Evolutionary conservation across 257 asterid species (phyloP), one percentile per base, ranked within the genome.

Genomic region (Mitragyna speciosa): DNA sequence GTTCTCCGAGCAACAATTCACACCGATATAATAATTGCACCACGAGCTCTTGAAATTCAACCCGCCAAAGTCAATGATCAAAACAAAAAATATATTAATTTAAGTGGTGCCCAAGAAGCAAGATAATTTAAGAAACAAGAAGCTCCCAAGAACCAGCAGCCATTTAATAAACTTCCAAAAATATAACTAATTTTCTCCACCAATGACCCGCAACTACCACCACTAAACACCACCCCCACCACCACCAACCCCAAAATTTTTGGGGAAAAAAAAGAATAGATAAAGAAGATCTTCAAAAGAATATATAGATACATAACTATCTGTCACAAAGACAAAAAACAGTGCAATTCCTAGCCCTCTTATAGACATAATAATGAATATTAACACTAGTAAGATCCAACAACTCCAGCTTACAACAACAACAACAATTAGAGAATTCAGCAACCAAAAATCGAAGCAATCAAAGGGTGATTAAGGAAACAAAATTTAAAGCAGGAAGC

Each of bases 381-480:
- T n/a, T n/a, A 24, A 20, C 1, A n/a, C 11, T n/a, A 69, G 51
- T 33, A 61, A 78, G 82, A 70, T 78, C 24, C 14, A 78, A 58
- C 72, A 6, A 70, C 69, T 31, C 68, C 58, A 68, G 45, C 51
- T 68, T 17, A 9, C 67, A 66, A 14, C 11, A 26, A 28, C 43
- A 63, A n/a, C n/a, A n/a, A n/a, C n/a, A n/a, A n/a, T n/a, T n/a
- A n/a, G n/a, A n/a, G n/a, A n/a, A n/a, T n/a, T n/a, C n/a, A n/a
- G n/a, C n/a, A n/a, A n/a, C n/a, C n/a, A n/a, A n/a, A n/a, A n/a
- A n/a, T n/a, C n/a, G n/a, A 36, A 36, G 41, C 41, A 36, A 36
- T 36, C 41, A 36, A n/a, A 36, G 41, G 41, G 3, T 36, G 41
- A 36, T 36, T 36, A 36, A 36, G 41, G 41, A 36, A 36, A 36